phyloP scores from a whole-genome alignment of 108 stramenopile genomes.

The Cyclotella baltica region DNA sequence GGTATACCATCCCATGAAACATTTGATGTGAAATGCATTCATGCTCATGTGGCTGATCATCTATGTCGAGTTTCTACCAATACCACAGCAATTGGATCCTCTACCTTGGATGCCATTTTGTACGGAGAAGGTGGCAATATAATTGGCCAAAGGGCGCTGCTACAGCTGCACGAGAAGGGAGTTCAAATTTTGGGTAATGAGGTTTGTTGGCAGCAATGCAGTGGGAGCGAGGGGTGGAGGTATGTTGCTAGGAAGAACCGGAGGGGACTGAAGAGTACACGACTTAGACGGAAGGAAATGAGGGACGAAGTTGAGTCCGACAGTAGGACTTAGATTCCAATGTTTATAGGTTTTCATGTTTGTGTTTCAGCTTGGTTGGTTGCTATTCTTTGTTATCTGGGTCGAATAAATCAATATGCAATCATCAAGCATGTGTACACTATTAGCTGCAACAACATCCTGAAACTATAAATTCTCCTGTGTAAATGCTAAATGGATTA shows the following conservation, averaged over 20 bases:
- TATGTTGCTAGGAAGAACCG: constrained; percentile 44
- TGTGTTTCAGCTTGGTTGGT: too few relatives aligned
- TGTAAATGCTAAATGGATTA: too few relatives aligned
- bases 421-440: too few relatives aligned
- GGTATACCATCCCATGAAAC: constrained; percentile 25
- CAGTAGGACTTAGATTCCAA: too few relatives aligned
- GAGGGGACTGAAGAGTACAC: constrained; percentile 30
- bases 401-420: too few relatives aligned
- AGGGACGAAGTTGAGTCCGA: neutral
- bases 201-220: constrained; percentile 47
- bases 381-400: too few relatives aligned
- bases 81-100: too few relatives aligned
- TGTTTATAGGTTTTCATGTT: too few relatives aligned
- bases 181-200: constrained; percentile 32
- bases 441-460: too few relatives aligned
- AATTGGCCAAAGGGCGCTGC: constrained; percentile 30
- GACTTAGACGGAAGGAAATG: constrained; percentile 29
- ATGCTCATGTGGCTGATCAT: constrained; percentile 50
- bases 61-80: constrained; percentile 31
- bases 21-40: constrained; percentile 37
- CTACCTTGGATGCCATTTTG: neutral
- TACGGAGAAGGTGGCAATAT: constrained; percentile 18
- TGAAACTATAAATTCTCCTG: too few relatives aligned
- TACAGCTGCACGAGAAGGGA: constrained; percentile 29
- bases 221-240: constrained; percentile 20